Base-by-base conservation (phyloP, 2,329 filamentous ascomycete species). In the Aspergillus sp. region DNA sequence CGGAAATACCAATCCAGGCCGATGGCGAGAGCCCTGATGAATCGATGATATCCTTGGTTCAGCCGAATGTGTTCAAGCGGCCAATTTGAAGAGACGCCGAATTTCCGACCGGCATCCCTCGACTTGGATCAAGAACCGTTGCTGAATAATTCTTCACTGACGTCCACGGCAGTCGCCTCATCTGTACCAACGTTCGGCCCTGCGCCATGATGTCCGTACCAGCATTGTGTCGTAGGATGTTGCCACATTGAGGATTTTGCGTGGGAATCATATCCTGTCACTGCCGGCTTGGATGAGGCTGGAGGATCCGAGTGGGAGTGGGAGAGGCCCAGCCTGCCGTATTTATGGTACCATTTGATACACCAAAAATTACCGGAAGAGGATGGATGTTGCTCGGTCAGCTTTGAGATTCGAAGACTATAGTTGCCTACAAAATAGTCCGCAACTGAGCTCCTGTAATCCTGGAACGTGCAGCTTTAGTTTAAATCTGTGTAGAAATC, bases 311-410 rank as follows among this genome's bases (percentile, higher is more conserved):
- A 31, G 51, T 53, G 51, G 27, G 27, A 31, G 27, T 31, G 27
- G 27, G 40, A 53, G 40, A 53, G 31, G 46, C 46, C 51, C 51
- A 40, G 47, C 33, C 47, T 39, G 47, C 27, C 27, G 41, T 53
- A 53, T 46, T 44, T 33, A 44, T 35, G 41, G 27, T 53, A 53
- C 17, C 11, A n/a, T 17, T 31, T 5, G 24, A 52, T 52, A 52
- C 51, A 46, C 31, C 23, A 8, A 41, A 52, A 43, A 53, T 53
- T 53, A 53, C 50, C 50, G 50, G 50, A 53, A 45, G 50, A 35
- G 41, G 14, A 24, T 53, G 50, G 50, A 52, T 39, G 31, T 21
- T 8, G 27, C 37, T 23, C 27, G 31, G 45, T 48, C 27, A 48
- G 46, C 46, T 37, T 27, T 19, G 46, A 35, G 27, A 48, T 31